A percentile compares a stretch with the other conserved stretches of the same genome.
These are phyloP conservation scores for Rhodotorula graminis DNA, from an alignment of 768 basidiomycete genomes.

Conservation along the genomic window DNA sequence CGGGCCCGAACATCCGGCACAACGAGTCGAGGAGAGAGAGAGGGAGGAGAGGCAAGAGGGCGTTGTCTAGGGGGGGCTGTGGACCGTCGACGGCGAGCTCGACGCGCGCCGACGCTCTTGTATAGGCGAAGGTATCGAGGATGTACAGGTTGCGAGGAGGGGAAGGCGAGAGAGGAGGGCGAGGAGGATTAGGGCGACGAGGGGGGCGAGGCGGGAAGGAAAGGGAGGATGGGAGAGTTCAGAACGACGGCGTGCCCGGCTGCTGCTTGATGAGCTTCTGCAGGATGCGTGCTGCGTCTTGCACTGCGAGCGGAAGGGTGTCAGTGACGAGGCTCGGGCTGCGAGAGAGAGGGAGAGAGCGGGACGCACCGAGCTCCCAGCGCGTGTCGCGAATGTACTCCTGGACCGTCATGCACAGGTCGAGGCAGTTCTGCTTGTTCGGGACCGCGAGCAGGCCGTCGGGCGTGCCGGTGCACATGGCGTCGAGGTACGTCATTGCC, in stretches of 20 bases:
- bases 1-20: too few species aligned
- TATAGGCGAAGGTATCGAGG: background rate
- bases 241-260: conserved; percentile 13
- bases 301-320: conserved; percentile 5
- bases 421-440: conserved; percentile 35
- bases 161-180: too few species aligned
- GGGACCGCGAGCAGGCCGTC: conserved; percentile 34
- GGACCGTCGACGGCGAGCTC: too few species aligned
- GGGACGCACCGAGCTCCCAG: conserved; percentile 27
- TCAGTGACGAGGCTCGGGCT: background rate
- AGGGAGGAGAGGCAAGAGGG: too few species aligned
- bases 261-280: conserved; percentile 8
- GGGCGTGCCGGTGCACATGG: conserved; percentile 38
- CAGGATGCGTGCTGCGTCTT: conserved; percentile 32
- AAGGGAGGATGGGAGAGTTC: background rate
- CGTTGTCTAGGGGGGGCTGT: too few species aligned
- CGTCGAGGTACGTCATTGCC: conserved; percentile 34
- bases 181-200: background rate
- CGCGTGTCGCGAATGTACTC: conserved; percentile 35
- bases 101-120: background rate
- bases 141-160: background rate
- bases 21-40: too few species aligned
- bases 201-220: too few species aligned
- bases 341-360: background rate
- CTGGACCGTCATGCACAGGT: conserved; percentile 22